Base-by-base conservation (phyloP, 208 protist genomes). In the Tritrichomonas foetus region DNA sequence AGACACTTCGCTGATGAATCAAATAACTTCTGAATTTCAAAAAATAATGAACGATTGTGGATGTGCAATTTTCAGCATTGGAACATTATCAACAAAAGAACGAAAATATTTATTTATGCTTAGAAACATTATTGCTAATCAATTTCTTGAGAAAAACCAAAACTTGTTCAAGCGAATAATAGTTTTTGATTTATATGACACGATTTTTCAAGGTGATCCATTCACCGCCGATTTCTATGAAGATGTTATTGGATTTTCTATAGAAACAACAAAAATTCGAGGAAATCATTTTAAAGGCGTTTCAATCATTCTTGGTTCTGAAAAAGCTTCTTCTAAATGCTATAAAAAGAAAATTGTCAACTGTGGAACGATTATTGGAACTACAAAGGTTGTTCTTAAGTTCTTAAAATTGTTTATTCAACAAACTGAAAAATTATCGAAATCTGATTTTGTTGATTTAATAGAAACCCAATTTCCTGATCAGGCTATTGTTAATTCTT, bases 181-280 rank as follows among this genome's bases (percentile, higher is more conserved):
- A 50, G 50, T 82, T 50, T 22, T 36, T 82, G 74, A 82, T 50
- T 49, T 82, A 27, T 82, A 82, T 49, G 74, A 82, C 30, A 82
- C 41, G 8, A 41, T 82, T 82, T 82, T 82, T 50, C 74, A 82
- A 50, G 39, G 33, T 9, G 74, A 82, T 82, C 74, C 74, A 50
- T 82, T 82, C 39, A 82, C 33, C 53, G 16, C 53, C 53, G 53
- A 61, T 22, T 61, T 61, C 16, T 61, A 22, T 22, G 53, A 61
- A 22, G 53, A 61, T 61, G 16, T 16, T 22, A 61, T 61, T 22
- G 53, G 53, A 61, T 61, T 61, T 61, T 61, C 53, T 61, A 5
- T 61, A 22, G 53, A 61, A 72, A 72, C 64, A 72, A 72, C 64
- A 72, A 72, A n/a, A 72, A 33, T 72, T 30, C 27, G 3, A 30